Conservation (phyloP, 495 filamentous ascomycete species). For the Penicillium soppii region DNA sequence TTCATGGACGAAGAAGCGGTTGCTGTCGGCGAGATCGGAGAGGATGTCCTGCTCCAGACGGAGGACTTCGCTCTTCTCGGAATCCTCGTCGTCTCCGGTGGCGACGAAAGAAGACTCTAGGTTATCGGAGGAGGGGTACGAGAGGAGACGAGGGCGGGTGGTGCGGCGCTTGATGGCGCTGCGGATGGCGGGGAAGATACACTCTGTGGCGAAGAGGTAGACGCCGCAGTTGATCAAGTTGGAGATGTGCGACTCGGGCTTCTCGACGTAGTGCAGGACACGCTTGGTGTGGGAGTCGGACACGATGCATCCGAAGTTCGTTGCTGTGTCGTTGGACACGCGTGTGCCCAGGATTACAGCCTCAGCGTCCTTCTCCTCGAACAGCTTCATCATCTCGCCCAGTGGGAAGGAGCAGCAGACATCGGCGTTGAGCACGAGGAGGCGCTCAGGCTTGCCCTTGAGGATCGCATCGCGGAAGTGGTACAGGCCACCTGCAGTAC, state of each 20-base stretch:
- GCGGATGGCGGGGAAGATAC: constrained; percentile 94
- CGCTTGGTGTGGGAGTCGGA: constrained; percentile 92
- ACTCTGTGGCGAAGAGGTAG: constrained; percentile 93
- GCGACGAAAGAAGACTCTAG: constrained; percentile 79
- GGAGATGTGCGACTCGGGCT: constrained; percentile 96
- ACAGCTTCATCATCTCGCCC: constrained; percentile 89
- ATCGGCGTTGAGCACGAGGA: constrained; percentile 97
- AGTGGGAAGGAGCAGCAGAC: constrained; percentile 99
- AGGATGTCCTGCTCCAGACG: constrained; percentile 98
- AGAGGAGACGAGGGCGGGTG: constrained; percentile 84
- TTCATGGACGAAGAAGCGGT: constrained; percentile 97
- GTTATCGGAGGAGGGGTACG: constrained; percentile 94
- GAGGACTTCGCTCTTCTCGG: constrained; percentile 80
- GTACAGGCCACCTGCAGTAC: constrained; percentile 95
- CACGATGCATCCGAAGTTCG: constrained; percentile 97
- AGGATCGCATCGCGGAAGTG: constrained; percentile 99
- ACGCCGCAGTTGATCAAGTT: constrained; percentile 99
- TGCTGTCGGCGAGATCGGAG: constrained; percentile 92
- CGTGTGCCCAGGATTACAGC: constrained; percentile 95
- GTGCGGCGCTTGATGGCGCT: constrained; percentile 94
- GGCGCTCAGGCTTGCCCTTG: constrained; percentile 89
- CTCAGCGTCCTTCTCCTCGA: constrained; percentile 94
- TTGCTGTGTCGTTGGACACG: constrained; percentile 87
- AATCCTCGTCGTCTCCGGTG: constrained; percentile 64
- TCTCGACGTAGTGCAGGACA: constrained; percentile 99